These are phyloP conservation scores for Phytophthora crassamura DNA, from an alignment of 352 stramenopile species.

Conservation along the genomic window DNA sequence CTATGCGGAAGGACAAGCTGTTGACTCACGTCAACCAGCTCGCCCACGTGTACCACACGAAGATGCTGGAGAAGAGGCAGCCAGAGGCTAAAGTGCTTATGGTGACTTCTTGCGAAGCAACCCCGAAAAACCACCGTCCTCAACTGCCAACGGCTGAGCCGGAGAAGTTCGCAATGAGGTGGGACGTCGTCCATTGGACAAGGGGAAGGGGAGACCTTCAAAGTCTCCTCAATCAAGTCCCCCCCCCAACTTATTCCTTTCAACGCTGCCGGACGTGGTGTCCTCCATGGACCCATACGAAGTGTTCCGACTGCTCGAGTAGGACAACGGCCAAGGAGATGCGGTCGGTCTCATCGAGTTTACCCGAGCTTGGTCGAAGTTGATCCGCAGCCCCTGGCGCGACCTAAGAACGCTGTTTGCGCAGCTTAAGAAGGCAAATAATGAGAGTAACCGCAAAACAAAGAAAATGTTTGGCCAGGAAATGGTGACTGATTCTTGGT, in stretches of 20 bases:
- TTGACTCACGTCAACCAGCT: constrained; percentile 21
- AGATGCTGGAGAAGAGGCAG: constrained; percentile 23
- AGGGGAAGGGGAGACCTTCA: constrained; percentile 5
- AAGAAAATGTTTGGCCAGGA: background rate
- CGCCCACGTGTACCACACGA: constrained; percentile 18
- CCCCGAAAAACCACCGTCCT: constrained; percentile 1
- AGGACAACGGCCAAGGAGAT: constrained; percentile 6
- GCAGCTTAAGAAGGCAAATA: constrained; percentile 12
- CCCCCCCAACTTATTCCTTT: constrained; percentile 19
- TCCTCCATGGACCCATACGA: constrained; percentile 20
- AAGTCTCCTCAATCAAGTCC: constrained; percentile 23
- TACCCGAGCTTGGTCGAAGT: background rate
- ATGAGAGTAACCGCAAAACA: no score
- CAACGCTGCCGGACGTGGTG: constrained; percentile 5
- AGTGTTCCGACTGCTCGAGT: constrained; percentile 8
- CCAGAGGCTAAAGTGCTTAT: constrained; percentile 17
- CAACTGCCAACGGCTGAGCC: background rate
- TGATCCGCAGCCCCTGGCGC: background rate
- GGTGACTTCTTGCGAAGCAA: constrained; percentile 12
- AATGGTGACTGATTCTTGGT: constrained; percentile 16
- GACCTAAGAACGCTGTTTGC: constrained; percentile 9
- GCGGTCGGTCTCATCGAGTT: constrained; percentile 10
- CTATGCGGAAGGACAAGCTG: constrained; percentile 27
- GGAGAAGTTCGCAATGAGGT: constrained; percentile 8
- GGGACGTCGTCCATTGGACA: constrained; percentile 9